A percentile compares a stretch with the other conserved stretches of the same genome.
phyloP scores from a whole-genome alignment of 176 grass and related monocot genomes.

The Avena insularis region DNA sequence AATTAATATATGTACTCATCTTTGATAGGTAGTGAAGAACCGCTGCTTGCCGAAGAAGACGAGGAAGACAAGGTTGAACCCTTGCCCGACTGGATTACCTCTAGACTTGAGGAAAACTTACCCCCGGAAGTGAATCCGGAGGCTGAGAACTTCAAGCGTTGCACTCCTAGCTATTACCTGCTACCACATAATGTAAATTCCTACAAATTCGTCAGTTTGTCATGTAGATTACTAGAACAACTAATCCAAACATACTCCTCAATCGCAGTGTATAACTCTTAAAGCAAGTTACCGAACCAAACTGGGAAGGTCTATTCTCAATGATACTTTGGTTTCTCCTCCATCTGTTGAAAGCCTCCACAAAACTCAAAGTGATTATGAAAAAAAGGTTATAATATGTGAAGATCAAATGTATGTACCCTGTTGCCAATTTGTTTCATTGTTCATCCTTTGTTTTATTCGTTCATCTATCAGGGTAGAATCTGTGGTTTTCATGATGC shows the following conservation, averaged over 20 bases:
- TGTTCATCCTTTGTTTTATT: not conserved
- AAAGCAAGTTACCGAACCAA: slow-evolving; percentile 47
- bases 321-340: slow-evolving; percentile 37
- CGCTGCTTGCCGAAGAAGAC: slow-evolving; percentile 34
- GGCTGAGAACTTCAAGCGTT: not conserved
- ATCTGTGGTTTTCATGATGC: not conserved
- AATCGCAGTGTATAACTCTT: slow-evolving; percentile 38
- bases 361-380: slow-evolving; percentile 40
- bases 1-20: not conserved
- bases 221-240: not conserved
- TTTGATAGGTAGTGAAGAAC: slow-evolving; percentile 30
- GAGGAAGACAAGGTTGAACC: slow-evolving; percentile 40
- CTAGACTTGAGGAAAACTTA: slow-evolving; percentile 30
- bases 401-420: slow-evolving; percentile 40
- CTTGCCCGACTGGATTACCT: slow-evolving; percentile 43
- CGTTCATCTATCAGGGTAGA: not conserved
- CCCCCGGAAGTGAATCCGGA: slow-evolving; percentile 33
- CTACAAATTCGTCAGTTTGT: slow-evolving; percentile 23
- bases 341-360: slow-evolving; percentile 27
- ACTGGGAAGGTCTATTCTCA: slow-evolving; percentile 46
- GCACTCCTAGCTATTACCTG: slow-evolving; percentile 45
- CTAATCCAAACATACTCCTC: slow-evolving; percentile 33
- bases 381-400: slow-evolving; percentile 42
- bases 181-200: slow-evolving; percentile 57
- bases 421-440: not conserved